Conservation (phyloP, 2,329 filamentous ascomycete species). For the Colletotrichum sp. region DNA sequence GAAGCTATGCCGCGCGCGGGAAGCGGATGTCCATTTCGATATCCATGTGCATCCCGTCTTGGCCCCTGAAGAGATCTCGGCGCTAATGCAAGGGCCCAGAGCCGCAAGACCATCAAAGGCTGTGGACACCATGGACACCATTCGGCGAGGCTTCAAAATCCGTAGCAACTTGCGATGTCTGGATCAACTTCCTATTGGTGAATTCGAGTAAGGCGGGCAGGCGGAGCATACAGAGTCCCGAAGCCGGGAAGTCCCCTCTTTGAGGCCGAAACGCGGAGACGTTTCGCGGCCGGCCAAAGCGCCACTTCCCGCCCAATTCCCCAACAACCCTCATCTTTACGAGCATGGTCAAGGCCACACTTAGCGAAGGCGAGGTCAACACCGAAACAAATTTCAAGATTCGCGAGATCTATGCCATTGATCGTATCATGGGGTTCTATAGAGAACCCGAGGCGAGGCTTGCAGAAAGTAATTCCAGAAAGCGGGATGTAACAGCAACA, state of each 20-base stretch:
- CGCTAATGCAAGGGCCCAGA: background rate
- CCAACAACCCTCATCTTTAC: background rate
- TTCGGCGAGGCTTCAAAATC: background rate
- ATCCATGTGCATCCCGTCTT: background rate
- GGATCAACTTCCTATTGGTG: background rate
- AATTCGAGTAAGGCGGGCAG: background rate
- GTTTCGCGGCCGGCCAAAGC: constrained; percentile 19
- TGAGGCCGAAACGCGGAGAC: constrained; percentile 6
- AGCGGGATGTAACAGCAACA: background rate
- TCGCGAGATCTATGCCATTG: constrained; percentile 4
- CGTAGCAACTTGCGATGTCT: background rate
- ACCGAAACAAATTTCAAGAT: background rate
- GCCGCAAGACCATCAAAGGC: background rate
- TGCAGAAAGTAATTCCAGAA: background rate
- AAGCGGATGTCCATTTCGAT: background rate
- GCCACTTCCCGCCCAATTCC: background rate
- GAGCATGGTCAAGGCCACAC: background rate
- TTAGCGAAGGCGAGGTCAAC: background rate
- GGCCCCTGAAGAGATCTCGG: background rate
- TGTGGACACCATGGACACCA: background rate
- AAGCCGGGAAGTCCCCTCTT: constrained; percentile 1
- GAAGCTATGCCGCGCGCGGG: background rate
- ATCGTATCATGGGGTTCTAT: background rate
- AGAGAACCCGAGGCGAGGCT: background rate
- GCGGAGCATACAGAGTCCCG: background rate